Evolutionary conservation across 495 filamentous ascomycete species (phyloP).

Genomic region (Podospora tetraspora): DNA sequence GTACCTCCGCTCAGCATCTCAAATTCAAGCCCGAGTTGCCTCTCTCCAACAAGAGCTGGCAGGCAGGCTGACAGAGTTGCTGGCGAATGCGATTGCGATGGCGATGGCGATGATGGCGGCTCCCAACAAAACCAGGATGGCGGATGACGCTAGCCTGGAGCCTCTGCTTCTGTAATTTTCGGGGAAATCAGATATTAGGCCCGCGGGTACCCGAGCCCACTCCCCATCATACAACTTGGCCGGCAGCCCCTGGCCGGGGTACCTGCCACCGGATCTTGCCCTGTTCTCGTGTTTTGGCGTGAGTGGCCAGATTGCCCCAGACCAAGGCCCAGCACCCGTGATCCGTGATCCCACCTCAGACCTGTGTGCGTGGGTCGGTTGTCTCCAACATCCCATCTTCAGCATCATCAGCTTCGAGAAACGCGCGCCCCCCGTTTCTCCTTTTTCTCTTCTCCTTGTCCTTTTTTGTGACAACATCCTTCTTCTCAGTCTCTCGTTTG

Average conservation of each 20-base stretch:
- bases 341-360: neutral
- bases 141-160: constrained; percentile 7
- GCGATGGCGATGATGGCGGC: neutral
- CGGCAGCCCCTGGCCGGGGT: neutral
- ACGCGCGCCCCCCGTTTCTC: neutral
- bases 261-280: constrained; percentile 8
- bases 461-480: neutral
- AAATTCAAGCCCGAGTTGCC: neutral
- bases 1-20: neutral
- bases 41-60: neutral
- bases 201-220: constrained; percentile 1
- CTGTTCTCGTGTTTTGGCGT: constrained; percentile 11
- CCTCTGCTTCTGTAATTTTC: constrained; percentile 9
- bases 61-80: neutral
- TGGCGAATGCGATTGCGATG: neutral
- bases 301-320: constrained; percentile 14
- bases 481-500: constrained; percentile 19
- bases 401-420: constrained; percentile 6
- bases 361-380: neutral
- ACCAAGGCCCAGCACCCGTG: neutral
- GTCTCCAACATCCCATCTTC: constrained; percentile 1
- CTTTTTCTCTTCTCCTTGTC: neutral
- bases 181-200: constrained; percentile 12
- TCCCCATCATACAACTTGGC: neutral
- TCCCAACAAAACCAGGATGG: neutral